Percentiles rank a stretch among this genome's conserved stretches.
These are phyloP conservation scores for Botrytis aclada DNA, from an alignment of 2,329 filamentous ascomycete genomes.

Conservation along the genomic window DNA sequence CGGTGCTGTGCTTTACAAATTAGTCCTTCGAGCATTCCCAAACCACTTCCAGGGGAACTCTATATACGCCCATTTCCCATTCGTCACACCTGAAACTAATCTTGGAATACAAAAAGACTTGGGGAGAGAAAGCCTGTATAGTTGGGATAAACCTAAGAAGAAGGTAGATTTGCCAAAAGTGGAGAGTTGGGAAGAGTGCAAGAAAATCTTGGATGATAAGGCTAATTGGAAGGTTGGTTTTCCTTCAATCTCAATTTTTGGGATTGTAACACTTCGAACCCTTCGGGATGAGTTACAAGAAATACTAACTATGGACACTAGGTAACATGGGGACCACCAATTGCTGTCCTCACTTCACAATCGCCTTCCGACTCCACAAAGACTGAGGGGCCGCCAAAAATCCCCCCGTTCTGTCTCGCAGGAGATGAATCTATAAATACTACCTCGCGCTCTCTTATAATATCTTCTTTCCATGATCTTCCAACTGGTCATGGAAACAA, in stretches of 20 bases:
- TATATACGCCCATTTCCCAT: constrained; percentile 64
- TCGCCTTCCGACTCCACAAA: not conserved
- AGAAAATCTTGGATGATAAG: constrained; percentile 27
- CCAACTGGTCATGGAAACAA: not conserved
- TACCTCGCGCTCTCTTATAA: constrained; percentile 8
- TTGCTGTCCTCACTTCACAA: constrained; percentile 3
- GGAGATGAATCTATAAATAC: constrained; percentile 7
- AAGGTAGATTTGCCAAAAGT: not conserved
- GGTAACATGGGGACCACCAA: constrained; percentile 3
- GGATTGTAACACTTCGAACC: not conserved
- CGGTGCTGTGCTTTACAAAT: constrained; percentile 79
- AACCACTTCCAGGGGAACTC: constrained; percentile 72
- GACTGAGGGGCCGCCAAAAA: not conserved
- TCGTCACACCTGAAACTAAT: constrained; percentile 68
- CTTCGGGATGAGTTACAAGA: not conserved
- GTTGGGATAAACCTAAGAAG: constrained; percentile 33
- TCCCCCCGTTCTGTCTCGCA: not conserved
- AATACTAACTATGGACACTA: not conserved
- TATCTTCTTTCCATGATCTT: constrained; percentile 6
- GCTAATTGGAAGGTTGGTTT: constrained; percentile 8
- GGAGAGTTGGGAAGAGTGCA: constrained; percentile 2
- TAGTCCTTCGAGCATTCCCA: constrained; percentile 74
- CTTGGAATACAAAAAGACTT: constrained; percentile 64
- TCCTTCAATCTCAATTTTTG: not conserved
- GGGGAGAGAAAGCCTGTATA: constrained; percentile 34